Conservation (phyloP, 2,329 filamentous ascomycete species). For the Paracoccidioides lutzii region DNA sequence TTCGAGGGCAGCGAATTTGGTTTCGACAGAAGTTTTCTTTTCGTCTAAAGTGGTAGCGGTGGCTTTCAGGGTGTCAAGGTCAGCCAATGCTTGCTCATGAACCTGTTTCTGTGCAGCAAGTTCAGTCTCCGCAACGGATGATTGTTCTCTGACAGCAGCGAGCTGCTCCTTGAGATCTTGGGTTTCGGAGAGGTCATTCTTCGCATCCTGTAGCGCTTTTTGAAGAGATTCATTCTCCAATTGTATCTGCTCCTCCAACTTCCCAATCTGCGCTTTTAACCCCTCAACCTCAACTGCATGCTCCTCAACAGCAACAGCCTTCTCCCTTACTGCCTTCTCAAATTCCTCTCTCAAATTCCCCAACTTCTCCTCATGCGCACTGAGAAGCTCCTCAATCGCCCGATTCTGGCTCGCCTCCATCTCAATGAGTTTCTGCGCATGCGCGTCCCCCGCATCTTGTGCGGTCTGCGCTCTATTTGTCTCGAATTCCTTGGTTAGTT, state of each 20-base stretch:
- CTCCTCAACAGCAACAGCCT: conserved; percentile 23
- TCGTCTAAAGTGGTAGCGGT: conserved; percentile 5
- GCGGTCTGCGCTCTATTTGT: conserved; percentile 22
- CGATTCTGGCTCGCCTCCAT: conserved; percentile 27
- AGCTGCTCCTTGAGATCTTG: conserved; percentile 52
- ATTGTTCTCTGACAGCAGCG: conserved; percentile 56
- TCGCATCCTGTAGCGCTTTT: conserved; percentile 21
- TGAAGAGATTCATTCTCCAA: conserved; percentile 36
- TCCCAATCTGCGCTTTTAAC: conserved; percentile 30
- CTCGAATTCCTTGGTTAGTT: conserved; percentile 25
- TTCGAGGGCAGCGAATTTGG: conserved; percentile 26
- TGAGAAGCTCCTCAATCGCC: conserved; percentile 30
- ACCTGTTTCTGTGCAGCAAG: conserved; percentile 23
- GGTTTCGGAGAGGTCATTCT: neutral
- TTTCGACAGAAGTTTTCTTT: conserved; percentile 17
- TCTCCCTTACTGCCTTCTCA: conserved; percentile 23
- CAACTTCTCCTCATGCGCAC: conserved; percentile 28
- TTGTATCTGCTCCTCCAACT: conserved; percentile 39
- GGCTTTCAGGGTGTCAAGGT: conserved; percentile 12
- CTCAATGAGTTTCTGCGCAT: conserved; percentile 23
- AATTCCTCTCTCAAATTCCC: conserved; percentile 24
- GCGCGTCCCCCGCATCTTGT: conserved; percentile 26
- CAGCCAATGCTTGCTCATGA: conserved; percentile 28
- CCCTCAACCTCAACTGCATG: conserved; percentile 25
- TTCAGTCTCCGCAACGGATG: conserved; percentile 46